These are phyloP conservation scores for Lumnitzera littorea DNA, from an alignment of 345 rosid species.

Conservation along the genomic window DNA sequence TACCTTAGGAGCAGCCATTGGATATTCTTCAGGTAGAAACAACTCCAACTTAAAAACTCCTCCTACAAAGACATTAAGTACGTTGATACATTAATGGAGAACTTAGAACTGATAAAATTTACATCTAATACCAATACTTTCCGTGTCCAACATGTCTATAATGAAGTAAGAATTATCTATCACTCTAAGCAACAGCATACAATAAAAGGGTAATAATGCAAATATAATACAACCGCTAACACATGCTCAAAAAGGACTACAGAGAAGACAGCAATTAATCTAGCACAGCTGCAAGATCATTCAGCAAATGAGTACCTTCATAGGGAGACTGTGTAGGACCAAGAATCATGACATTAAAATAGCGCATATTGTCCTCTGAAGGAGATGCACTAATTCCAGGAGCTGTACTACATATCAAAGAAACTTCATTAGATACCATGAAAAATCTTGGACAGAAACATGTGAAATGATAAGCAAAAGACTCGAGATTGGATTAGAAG, in stretches of 20 bases:
- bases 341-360: constrained; percentile 94
- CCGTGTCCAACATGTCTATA: too few relatives aligned
- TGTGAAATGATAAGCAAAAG: too few relatives aligned
- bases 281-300: neutral
- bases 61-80: constrained; percentile 35
- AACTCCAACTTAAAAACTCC: constrained; percentile 99
- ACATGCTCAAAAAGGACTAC: too few relatives aligned
- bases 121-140: too few relatives aligned
- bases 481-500: too few relatives aligned
- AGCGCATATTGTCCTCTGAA: constrained; percentile 92
- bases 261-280: too few relatives aligned
- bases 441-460: too few relatives aligned
- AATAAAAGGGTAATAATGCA: too few relatives aligned
- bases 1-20: constrained; percentile 99
- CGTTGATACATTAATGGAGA: neutral
- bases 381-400: constrained; percentile 99
- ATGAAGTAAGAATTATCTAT: too few relatives aligned
- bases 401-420: constrained; percentile 40
- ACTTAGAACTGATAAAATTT: too few relatives aligned
- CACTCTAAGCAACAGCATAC: too few relatives aligned
- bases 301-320: constrained; percentile 51
- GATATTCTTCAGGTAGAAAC: constrained; percentile 99
- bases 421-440: neutral
- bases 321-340: constrained; percentile 96
- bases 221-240: too few relatives aligned